Evolutionary conservation across 2,329 filamentous ascomycete genomes (phyloP).

Genomic region (Fusarium papillatum): DNA sequence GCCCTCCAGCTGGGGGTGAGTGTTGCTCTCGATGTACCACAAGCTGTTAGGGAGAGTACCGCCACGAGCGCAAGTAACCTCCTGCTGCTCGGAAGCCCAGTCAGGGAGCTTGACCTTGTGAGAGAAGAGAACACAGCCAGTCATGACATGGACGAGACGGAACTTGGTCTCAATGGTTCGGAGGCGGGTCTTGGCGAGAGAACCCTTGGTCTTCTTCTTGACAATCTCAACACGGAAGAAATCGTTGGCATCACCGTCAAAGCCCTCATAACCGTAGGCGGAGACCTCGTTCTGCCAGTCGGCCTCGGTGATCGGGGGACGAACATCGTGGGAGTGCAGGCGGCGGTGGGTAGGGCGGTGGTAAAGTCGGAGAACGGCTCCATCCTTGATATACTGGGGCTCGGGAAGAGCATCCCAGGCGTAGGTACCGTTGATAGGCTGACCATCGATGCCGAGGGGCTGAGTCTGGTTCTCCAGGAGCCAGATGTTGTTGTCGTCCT

Average conservation of each 20-base stretch:
- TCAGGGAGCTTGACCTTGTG: conserved; percentile 99
- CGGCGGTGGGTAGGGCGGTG: conserved; percentile 88
- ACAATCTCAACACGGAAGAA: conserved; percentile 96
- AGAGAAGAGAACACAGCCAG: conserved; percentile 94
- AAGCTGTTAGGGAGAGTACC: conserved; percentile 96
- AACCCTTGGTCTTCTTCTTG: conserved; percentile 86
- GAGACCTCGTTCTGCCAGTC: conserved; percentile 98
- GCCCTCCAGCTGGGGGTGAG: conserved; percentile 81
- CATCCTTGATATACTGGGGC: conserved; percentile 80
- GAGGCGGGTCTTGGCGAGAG: conserved; percentile 84
- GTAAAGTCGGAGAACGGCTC: conserved; percentile 85
- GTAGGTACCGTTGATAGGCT: conserved; percentile 82
- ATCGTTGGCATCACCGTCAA: conserved; percentile 97
- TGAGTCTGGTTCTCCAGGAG: conserved; percentile 97
- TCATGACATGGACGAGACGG: conserved; percentile 95
- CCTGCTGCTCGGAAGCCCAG: conserved; percentile 98
- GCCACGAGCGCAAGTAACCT: conserved; percentile 95
- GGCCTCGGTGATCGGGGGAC: conserved; percentile 86
- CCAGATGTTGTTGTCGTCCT: conserved; percentile 98
- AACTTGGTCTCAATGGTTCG: conserved; percentile 98
- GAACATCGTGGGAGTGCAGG: conserved; percentile 95
- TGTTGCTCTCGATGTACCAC: conserved; percentile 96
- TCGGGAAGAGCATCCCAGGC: conserved; percentile 86
- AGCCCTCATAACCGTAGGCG: conserved; percentile 97
- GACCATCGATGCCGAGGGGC: conserved; percentile 81